Base-by-base conservation (phyloP, 73 alveolate genomes). In the Blepharisma stoltei region DNA sequence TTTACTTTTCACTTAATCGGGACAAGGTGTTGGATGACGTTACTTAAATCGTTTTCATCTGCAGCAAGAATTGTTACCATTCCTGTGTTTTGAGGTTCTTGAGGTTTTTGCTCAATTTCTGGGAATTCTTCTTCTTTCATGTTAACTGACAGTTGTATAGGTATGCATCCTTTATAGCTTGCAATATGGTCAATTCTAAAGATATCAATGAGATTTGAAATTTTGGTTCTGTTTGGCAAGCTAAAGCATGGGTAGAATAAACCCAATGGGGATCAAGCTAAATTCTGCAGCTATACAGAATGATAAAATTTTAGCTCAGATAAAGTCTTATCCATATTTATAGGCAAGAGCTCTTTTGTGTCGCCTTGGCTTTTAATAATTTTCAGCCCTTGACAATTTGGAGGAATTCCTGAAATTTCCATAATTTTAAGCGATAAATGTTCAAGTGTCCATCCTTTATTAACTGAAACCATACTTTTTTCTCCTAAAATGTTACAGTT, bases 1-100 rank as follows among this genome's bases (percentile, higher is more conserved):
- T 55, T 32, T 32, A 82, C 69, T 6, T 78, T 82, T 85, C 89
- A 82, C 5, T 60, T 14, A 60, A n/a, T 14, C 2, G 23, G n/a
- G 46, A 60, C 73, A 8, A 1, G 5, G 5, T 60, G 73, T 60
- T 60, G 73, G 2, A 60, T 25, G 4, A 38, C 48, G 3, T 60
- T 60, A 60, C 23, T 25, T 5, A 38, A 9, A 18, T n/a, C 18
- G 5, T 18, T 14, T 60, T 60, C 73, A 20, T 60, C 73, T 2
- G 38, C 23, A 20, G 5, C 18, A 14, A 60, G 23, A 60, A 60
- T 25, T 18, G 73, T 60, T 11, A 60, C 73, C 46, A 60, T 14
- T 14, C 45, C 73, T 25, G 14, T 38, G 11, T 38, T 38, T 25
- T 60, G 49, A 5, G 14, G 46, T 8, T 60, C 23, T 60, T 60